Base-by-base conservation (phyloP, 306 rosid species). In the Corylus avellana region DNA sequence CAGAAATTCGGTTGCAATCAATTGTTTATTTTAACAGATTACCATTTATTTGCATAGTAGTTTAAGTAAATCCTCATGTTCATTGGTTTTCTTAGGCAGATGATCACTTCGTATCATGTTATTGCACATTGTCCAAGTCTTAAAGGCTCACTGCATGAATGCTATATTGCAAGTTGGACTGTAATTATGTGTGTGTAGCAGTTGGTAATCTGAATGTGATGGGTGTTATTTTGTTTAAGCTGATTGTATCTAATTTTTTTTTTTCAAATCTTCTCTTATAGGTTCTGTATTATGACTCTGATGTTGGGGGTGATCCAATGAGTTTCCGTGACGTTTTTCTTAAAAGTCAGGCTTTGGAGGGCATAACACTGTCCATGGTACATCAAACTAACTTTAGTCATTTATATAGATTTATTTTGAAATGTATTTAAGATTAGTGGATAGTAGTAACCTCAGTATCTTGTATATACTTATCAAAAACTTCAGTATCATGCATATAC, bases 281-380 rank as follows among this genome's bases (percentile, higher is more conserved):
- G 99, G 90, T 89, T 84, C 87, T 93, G 76, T 96, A 96, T 81
- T 87, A 88, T 5, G 99, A 96, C 71, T 61, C 94, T 78, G 99
- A 96, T 73, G 77, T 80, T 86, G 94, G 92, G 16, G 99, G 98
- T 32, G 93, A 88, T 76, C 99, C 98, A 22, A 77, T 96, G 84
- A 96, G 87, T 79, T 96, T 96, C 53, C 92, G 85, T 22, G 96
- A 93, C 47, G 94, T 96, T 79, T 96, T 96, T 83, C 97, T 96
- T 85, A 97, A 76, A 83, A 93, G 99, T 84, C 99, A 96, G 85
- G 99, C 98, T 74, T 82, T 93, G 84, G 99, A 96, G 88, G 98
- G 97, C 69, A 91, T 96, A 70, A 75, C 93, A 63, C 66, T 96
- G 82, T 93, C 99, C 70, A 96, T 96, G 99, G 99, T 96, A 96